phyloP scores from a whole-genome alignment of 2,329 filamentous ascomycete species.

The Colletotrichum chlorophyti region DNA sequence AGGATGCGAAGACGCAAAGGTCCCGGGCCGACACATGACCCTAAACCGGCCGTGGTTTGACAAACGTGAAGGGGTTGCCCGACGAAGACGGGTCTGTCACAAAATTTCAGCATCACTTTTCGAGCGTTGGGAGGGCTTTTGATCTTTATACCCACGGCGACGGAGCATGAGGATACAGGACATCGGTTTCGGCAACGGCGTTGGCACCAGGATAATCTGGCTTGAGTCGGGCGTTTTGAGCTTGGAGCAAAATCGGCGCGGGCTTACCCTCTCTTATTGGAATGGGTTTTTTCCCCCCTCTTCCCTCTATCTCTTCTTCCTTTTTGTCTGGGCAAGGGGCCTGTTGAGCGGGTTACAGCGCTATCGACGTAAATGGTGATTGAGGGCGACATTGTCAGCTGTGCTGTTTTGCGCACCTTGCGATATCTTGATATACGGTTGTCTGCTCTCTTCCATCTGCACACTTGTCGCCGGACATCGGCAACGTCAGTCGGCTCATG shows the following conservation, averaged over 20 bases:
- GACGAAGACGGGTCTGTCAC: background rate
- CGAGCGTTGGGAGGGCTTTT: background rate
- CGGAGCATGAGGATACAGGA: background rate
- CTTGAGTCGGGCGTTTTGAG: no score
- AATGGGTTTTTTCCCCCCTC: no score
- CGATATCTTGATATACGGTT: no score
- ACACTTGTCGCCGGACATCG: background rate
- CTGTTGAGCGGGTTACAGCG: no score
- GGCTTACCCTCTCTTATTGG: no score
- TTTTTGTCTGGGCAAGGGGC: no score
- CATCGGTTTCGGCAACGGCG: conserved; percentile 8
- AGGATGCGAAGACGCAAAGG: conserved; percentile 27
- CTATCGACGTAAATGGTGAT: no score
- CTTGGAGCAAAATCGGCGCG: no score
- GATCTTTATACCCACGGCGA: conserved; percentile 18
- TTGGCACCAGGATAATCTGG: background rate
- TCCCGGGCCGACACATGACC: background rate
- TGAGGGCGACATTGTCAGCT: no score
- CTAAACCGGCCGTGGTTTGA: background rate
- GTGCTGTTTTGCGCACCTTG: no score
- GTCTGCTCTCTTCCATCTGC: background rate
- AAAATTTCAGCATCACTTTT: background rate
- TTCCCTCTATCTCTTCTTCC: no score
- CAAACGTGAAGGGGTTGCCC: background rate
- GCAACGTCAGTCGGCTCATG: background rate